These are phyloP conservation scores for Penicillium sp. DNA, from an alignment of 2,329 filamentous ascomycete species.

Conservation along the genomic window DNA sequence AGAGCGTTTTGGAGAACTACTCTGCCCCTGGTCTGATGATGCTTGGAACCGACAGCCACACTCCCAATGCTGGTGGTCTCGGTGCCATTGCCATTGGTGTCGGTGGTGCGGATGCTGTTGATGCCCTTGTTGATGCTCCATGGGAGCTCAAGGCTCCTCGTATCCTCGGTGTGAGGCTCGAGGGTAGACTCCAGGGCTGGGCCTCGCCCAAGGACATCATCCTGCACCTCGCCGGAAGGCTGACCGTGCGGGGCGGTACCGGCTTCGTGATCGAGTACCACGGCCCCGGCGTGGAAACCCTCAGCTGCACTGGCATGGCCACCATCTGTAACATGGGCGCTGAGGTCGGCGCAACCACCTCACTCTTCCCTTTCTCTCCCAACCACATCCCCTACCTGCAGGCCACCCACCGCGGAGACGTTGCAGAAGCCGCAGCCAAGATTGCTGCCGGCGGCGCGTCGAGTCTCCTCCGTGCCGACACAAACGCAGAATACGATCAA, in stretches of 20 bases:
- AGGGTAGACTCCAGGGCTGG: conserved; percentile 86
- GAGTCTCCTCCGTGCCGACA: conserved; percentile 76
- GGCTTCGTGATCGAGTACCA: conserved; percentile 95
- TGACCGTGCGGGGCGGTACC: conserved; percentile 93
- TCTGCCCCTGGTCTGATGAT: conserved; percentile 97
- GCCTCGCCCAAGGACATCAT: conserved; percentile 96
- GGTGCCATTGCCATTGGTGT: conserved; percentile 96
- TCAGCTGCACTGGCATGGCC: conserved; percentile 92
- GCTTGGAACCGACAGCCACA: conserved; percentile 97
- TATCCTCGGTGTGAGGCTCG: conserved; percentile 82
- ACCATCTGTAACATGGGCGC: conserved; percentile 87
- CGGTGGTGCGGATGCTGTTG: conserved; percentile 94
- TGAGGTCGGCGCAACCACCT: conserved; percentile 95
- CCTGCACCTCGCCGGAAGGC: conserved; percentile 80
- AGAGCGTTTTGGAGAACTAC: conserved; percentile 98
- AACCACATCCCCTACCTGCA: conserved; percentile 84
- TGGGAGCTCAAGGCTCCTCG: conserved; percentile 98
- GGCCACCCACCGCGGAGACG: conserved; percentile 76
- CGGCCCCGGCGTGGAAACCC: conserved; percentile 83
- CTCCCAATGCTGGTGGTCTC: conserved; percentile 93
- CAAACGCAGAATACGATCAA: conserved; percentile 85
- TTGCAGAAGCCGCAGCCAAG: conserved; percentile 69
- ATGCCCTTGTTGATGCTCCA: conserved; percentile 92
- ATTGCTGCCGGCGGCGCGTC: conserved; percentile 64
- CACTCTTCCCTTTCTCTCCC: conserved; percentile 88